Percentiles rank a stretch among this genome's conserved stretches.
phyloP scores from a whole-genome alignment of 2,329 filamentous ascomycete species.

The Colletotrichum tamarilloi region DNA sequence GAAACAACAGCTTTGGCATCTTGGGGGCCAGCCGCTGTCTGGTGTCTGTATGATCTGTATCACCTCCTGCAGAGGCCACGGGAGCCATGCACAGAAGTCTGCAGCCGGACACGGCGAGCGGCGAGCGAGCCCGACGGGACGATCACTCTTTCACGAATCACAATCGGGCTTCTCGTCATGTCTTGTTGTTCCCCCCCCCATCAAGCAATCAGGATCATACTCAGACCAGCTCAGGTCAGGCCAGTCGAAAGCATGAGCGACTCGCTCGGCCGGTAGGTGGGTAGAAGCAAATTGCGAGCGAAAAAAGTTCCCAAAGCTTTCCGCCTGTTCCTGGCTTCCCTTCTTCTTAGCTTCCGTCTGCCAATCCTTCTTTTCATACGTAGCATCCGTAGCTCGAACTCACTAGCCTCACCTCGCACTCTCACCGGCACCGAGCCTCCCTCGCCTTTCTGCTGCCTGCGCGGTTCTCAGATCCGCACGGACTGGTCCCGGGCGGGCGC shows the following conservation, averaged over 20 bases:
- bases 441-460: not conserved
- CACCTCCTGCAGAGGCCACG: conserved; percentile 6
- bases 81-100: not conserved
- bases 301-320: not conserved
- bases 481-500: conserved; percentile 31
- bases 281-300: not conserved
- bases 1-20: not conserved
- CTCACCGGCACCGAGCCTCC: conserved; percentile 2
- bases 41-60: conserved; percentile 3
- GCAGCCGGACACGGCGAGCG: not conserved
- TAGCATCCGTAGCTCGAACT: not conserved
- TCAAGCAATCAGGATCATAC: not conserved
- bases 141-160: not conserved
- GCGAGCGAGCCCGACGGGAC: too few relatives aligned
- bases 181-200: not conserved
- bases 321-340: not conserved
- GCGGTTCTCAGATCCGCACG: conserved; percentile 32
- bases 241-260: not conserved
- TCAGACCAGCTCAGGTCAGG: not conserved
- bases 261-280: not conserved
- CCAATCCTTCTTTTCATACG: not conserved
- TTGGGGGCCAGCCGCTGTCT: conserved; percentile 1
- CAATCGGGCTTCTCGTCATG: not conserved
- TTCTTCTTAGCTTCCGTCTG: not conserved
- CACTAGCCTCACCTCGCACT: not conserved